Base-by-base conservation (phyloP, 225 moss, liverwort and hornwort species). In the Bryoerythrophyllum caledonicum region DNA sequence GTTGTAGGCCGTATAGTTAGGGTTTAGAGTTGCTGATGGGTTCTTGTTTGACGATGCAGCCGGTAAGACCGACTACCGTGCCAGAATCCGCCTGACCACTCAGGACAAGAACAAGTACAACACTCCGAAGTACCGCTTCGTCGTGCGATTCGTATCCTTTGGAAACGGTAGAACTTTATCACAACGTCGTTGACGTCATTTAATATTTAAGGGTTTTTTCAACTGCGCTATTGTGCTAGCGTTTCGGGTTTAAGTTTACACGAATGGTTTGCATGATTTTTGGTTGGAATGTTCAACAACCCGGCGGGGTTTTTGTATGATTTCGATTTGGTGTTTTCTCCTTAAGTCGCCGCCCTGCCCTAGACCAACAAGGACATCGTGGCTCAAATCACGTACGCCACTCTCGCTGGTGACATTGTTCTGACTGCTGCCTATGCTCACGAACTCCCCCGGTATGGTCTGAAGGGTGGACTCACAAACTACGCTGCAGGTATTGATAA, bases 41-140 rank as follows among this genome's bases (percentile, higher is more conserved):
- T 37, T 60, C 44, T 34, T 26, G 55, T 16, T 67, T 27, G 35
- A 35, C 57, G 27, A 26, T 76, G 66, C 68, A 76, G 93, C 81
- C 58, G 91, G 91, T 66, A 91, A 93, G 82, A 93, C 93, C 63
- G 91, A 93, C 61, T 93, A 91, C 72, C 87, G 93, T 16, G 91
- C 89, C 13, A 79, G 89, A 70, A 86, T 93, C 17, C 91, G 91
- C 13, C 67, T 93, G 74, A 93, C 91, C 17, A 89, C 91, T 6
- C 93, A 91, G 77, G 91, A 91, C 70, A 93, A 91, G 80, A 89
- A 93, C 76, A 93, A 93, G 78, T 93, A 93, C 78, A 91, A 89
- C 66, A 91, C 91, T 0, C 93, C 89, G 3, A 91, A 93, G 65
- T 90, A 93, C 43, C 80, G 91, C 23, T 88, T 86, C 28, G 89